These are phyloP conservation scores for Flaveria sonorensis DNA, from an alignment of 129 eudicot genomes.

Conservation along the genomic window DNA sequence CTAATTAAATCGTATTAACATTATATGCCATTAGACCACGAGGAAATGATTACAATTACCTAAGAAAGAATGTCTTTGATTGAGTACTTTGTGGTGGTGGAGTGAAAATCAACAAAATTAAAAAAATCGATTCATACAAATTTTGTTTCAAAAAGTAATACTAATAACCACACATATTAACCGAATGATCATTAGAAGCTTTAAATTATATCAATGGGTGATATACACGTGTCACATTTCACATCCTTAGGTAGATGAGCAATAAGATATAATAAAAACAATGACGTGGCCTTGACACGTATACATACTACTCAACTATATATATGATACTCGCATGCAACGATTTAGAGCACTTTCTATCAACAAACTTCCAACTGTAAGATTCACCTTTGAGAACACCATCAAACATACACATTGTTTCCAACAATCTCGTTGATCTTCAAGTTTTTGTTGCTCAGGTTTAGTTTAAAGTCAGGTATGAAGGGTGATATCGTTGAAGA, in stretches of 20 bases:
- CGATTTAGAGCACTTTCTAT: neutral
- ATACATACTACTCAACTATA: neutral
- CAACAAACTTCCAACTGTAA: too few relatives aligned
- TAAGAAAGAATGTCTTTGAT: too few relatives aligned
- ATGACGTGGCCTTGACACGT: neutral
- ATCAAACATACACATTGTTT: neutral
- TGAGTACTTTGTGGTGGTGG: too few relatives aligned
- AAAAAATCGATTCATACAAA: too few relatives aligned
- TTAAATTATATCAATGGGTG: neutral
- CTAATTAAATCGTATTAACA: too few relatives aligned
- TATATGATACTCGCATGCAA: neutral
- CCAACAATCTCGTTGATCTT: neutral
- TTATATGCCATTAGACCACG: too few relatives aligned
- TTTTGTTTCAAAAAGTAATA: too few relatives aligned
- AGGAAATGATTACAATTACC: too few relatives aligned
- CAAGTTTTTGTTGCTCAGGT: too few relatives aligned
- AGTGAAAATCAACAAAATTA: too few relatives aligned
- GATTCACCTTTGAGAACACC: too few relatives aligned
- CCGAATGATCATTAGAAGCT: neutral
- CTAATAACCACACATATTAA: neutral
- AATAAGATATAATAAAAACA: neutral
- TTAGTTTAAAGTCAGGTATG: constrained; percentile 24
- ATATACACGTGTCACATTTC: neutral
- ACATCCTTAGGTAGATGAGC: neutral
- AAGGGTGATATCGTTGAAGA: constrained; percentile 48